Evolutionary conservation across 805 yeast species (phyloP).

Genomic region (Candida sakaeoensis): DNA sequence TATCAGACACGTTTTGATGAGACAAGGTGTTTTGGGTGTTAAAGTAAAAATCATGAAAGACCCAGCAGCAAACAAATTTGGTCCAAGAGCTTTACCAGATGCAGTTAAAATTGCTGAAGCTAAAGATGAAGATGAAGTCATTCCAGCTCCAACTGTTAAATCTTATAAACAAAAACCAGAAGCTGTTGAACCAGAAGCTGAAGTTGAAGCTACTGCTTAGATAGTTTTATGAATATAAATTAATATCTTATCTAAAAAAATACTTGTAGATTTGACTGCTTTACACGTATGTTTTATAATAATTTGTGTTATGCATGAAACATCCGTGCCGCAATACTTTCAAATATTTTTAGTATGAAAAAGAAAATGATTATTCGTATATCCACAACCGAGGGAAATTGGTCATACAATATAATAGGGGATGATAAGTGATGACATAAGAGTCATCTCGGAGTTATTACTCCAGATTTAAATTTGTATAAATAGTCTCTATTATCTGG

Average conservation of each 20-base stretch:
- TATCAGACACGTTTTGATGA: constrained; percentile 98
- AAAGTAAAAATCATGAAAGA: constrained; percentile 99
- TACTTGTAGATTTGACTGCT: background rate
- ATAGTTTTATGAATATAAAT: constrained; percentile 2
- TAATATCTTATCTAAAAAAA: background rate
- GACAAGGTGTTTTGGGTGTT: constrained; percentile 99
- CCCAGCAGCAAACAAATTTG: constrained; percentile 81
- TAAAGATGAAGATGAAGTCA: constrained; percentile 81
- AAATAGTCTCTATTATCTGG: too few species aligned
- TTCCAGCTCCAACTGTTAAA: constrained; percentile 79
- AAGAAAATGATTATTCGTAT: background rate
- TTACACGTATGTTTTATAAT: background rate
- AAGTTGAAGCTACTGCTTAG: constrained; percentile 33
- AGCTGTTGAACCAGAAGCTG: constrained; percentile 33
- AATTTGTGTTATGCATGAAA: too few species aligned
- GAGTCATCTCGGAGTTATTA: constrained; percentile 1
- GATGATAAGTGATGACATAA: background rate
- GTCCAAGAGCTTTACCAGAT: constrained; percentile 94
- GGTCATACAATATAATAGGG: background rate
- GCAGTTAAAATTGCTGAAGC: constrained; percentile 89
- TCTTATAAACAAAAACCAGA: constrained; percentile 55
- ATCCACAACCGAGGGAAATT: background rate
- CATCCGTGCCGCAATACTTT: background rate
- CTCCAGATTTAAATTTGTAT: background rate
- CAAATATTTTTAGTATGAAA: background rate